Evolutionary conservation across 805 yeast species (phyloP), one percentile per base, ranked within the genome.

Genomic region (Dipodascopsis uninucleata): DNA sequence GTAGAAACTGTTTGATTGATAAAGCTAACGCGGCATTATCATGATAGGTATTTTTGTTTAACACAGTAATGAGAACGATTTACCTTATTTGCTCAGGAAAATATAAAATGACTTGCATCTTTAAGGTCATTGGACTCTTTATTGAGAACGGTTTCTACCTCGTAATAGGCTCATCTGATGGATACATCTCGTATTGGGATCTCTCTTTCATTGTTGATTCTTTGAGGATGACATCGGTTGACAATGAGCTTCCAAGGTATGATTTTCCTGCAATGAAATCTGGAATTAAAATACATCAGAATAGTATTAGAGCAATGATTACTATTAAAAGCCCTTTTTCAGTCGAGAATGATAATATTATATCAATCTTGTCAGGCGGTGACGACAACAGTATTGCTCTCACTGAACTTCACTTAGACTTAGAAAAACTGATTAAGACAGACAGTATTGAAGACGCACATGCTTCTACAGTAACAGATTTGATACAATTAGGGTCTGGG

Each of bases 1-100:
- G 95, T 83, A 0, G 90, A 86, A 60, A 88, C 97, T 0, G 89
- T 93, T 61, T 90, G 97, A 1, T 69, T 75, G 3, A 74, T 90
- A 44, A 80, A 77, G 55, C 32, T 83, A 0, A 85, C 87, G 81
- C 63, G 67, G 47, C 16, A 16, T 24, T 3, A 9, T 21, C 18
- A 16, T 2, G 16, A 21, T 9, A 31, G 31, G 12, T 23, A 4
- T 48, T 46, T 49, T 12, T 36, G 16, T 81, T 77, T 55, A 66
- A 72, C 46, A 52, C 65, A 21, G 32, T 29, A 0, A 48, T 58
- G 0, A 66, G 65, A 14, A 39, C 51, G 0, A 83, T 85, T 56
- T 56, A 58, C 1, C 58, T 74, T 29, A 38, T 83, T 0, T 58
- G 71, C 0, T 59, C 65, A 3, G 82, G 78, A 9, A 61, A 59